phyloP scores from a whole-genome alignment of 2,329 filamentous ascomycete species.

The Trichophyton equinum region DNA sequence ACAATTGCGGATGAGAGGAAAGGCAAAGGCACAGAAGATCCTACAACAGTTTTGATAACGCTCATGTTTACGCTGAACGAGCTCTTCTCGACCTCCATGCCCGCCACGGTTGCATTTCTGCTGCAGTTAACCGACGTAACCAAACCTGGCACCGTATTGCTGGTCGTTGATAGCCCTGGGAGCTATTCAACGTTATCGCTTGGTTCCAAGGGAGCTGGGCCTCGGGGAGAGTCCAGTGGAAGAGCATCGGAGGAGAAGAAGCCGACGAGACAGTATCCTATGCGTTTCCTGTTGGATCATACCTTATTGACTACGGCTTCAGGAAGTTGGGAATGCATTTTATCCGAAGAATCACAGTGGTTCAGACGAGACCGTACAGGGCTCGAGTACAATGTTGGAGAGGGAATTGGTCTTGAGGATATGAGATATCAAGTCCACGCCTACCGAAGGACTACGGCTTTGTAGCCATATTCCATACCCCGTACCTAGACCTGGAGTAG shows the following conservation, averaged over 20 bases:
- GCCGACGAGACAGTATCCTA: conserved; percentile 57
- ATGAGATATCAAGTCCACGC: conserved; percentile 92
- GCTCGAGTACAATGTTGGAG: conserved; percentile 70
- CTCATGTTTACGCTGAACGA: conserved; percentile 94
- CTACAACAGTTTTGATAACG: conserved; percentile 49
- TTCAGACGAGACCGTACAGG: conserved; percentile 54
- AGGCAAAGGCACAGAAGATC: background rate
- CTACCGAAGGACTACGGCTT: conserved; percentile 38
- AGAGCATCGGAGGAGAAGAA: conserved; percentile 10
- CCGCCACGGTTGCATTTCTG: conserved; percentile 65
- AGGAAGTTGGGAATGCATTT: conserved; percentile 58
- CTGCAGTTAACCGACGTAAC: conserved; percentile 51
- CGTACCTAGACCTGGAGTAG: background rate
- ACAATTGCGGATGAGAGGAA: background rate
- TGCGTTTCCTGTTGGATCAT: conserved; percentile 85
- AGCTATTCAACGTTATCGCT: conserved; percentile 77
- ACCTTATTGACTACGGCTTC: conserved; percentile 48
- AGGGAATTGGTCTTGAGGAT: conserved; percentile 78
- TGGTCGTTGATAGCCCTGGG: conserved; percentile 86
- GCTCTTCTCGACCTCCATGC: conserved; percentile 66
- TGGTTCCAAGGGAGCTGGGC: conserved; percentile 26
- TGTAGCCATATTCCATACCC: background rate
- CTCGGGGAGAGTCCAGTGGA: background rate
- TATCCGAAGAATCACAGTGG: conserved; percentile 69
- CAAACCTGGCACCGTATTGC: conserved; percentile 50